Conservation (phyloP, 176 grass and related monocot genomes). For the Rhynchospora pubera region DNA sequence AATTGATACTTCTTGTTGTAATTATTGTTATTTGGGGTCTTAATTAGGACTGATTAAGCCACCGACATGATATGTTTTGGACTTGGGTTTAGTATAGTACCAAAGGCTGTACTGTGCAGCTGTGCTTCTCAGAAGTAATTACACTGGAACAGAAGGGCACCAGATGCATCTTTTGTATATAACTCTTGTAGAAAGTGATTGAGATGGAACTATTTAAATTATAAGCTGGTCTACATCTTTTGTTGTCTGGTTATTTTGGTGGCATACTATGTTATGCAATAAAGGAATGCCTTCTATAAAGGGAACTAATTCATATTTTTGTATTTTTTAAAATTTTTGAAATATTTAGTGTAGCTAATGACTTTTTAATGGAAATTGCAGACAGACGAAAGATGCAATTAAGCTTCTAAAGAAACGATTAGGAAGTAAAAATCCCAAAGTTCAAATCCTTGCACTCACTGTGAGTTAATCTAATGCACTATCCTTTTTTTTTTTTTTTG, state of each 20-base stretch:
- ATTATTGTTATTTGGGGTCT: not conserved
- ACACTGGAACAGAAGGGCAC: not conserved
- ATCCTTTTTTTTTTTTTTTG: not conserved
- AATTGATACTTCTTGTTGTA: not conserved
- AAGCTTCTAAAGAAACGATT: slow-evolving; percentile 98
- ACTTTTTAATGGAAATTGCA: slow-evolving; percentile 36
- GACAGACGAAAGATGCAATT: slow-evolving; percentile 82
- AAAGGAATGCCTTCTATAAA: not conserved
- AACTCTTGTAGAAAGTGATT: not conserved
- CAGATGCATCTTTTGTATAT: not conserved
- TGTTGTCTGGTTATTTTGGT: not conserved
- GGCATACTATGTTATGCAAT: not conserved
- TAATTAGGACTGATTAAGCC: not conserved
- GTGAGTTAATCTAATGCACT: slow-evolving; percentile 49
- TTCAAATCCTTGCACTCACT: slow-evolving; percentile 83
- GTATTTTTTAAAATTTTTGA: too few relatives aligned
- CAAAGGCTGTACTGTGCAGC: not conserved
- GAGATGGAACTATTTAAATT: not conserved
- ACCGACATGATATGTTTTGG: not conserved
- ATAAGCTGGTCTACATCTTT: not conserved
- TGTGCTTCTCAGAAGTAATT: not conserved
- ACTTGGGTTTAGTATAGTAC: not conserved
- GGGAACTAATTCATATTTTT: not conserved
- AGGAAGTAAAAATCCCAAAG: slow-evolving; percentile 81
- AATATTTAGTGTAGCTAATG: slow-evolving; percentile 25